Evolutionary conservation across 768 basidiomycete species (phyloP).

Genomic region (Agrocybe chaxingu): DNA sequence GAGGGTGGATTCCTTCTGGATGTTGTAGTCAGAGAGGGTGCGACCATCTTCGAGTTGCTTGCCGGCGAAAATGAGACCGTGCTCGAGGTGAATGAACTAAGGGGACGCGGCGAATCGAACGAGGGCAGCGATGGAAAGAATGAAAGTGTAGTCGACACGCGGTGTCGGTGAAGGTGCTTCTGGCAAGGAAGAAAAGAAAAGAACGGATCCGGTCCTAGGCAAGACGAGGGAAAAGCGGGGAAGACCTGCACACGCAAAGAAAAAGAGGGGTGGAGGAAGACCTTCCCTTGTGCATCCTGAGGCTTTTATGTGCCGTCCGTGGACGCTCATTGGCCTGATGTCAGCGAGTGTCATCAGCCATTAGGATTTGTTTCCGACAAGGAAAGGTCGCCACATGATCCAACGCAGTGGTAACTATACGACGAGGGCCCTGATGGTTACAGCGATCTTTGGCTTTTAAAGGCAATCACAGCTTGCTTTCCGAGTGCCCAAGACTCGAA

Average conservation of each 20-base stretch:
- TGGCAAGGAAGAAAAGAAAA: conserved; percentile 5
- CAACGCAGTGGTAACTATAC: conserved; percentile 18
- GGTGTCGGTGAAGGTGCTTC: conserved; percentile 5
- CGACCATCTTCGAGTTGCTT: conserved; percentile 32
- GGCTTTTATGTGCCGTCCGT: not conserved
- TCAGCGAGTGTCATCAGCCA: not conserved
- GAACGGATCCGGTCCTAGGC: conserved; percentile 29
- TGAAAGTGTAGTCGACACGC: conserved; percentile 13
- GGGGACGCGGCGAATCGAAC: conserved; percentile 9
- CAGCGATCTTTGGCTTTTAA: not conserved
- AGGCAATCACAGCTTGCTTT: no score
- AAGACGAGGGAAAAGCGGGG: conserved; percentile 16
- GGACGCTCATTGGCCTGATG: not conserved
- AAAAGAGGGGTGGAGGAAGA: not conserved
- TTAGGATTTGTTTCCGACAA: conserved; percentile 2
- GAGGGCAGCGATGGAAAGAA: conserved; percentile 9
- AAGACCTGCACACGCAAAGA: conserved; percentile 10
- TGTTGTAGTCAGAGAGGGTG: conserved; percentile 48
- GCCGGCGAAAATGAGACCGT: conserved; percentile 26
- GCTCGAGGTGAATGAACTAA: conserved; percentile 1
- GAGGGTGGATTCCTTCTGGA: conserved; percentile 36
- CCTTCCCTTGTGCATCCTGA: conserved; percentile 10
- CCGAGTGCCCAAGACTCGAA: no score
- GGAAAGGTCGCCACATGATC: conserved; percentile 12
- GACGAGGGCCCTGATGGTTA: conserved; percentile 8